A percentile compares a stretch with the other conserved stretches of the same genome.
phyloP scores from a whole-genome alignment of 306 rosid genomes.

The Quercus ilex region DNA sequence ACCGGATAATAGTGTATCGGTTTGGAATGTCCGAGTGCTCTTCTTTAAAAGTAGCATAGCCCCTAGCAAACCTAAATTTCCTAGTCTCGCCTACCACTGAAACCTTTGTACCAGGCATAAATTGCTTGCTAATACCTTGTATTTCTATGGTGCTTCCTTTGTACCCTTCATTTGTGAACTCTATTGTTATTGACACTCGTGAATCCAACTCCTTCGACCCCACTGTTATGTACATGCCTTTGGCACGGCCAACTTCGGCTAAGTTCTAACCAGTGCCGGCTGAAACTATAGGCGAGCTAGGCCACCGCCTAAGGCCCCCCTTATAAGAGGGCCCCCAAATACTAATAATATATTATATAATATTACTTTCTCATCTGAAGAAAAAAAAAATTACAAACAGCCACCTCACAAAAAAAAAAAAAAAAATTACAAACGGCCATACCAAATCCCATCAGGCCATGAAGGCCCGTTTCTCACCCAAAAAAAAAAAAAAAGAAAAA shows the following conservation, averaged over 20 bases:
- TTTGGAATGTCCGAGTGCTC: background rate
- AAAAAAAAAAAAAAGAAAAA: no score
- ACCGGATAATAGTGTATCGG: background rate
- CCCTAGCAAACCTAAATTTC: slow-evolving; percentile 6
- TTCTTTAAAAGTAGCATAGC: background rate
- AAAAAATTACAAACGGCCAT: no score
- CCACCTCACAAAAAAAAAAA: no score
- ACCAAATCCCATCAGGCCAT: no score
- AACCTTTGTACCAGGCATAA: background rate
- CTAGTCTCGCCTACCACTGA: background rate
- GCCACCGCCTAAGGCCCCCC: no score
- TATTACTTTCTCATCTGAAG: no score
- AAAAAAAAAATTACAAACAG: no score
- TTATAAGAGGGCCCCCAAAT: no score
- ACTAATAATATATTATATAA: no score
- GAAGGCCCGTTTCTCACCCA: no score
- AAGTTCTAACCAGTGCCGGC: background rate
- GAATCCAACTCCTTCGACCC: slow-evolving; percentile 8
- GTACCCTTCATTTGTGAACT: slow-evolving; percentile 20
- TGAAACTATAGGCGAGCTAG: no score
- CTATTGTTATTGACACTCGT: slow-evolving; percentile 1
- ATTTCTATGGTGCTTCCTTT: slow-evolving; percentile 15
- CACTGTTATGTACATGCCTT: slow-evolving; percentile 4
- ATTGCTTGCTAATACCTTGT: slow-evolving; percentile 17
- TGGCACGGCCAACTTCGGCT: slow-evolving; percentile 4